Base-by-base conservation (phyloP, 78 protist species). In the Diacronema lutheri region DNA sequence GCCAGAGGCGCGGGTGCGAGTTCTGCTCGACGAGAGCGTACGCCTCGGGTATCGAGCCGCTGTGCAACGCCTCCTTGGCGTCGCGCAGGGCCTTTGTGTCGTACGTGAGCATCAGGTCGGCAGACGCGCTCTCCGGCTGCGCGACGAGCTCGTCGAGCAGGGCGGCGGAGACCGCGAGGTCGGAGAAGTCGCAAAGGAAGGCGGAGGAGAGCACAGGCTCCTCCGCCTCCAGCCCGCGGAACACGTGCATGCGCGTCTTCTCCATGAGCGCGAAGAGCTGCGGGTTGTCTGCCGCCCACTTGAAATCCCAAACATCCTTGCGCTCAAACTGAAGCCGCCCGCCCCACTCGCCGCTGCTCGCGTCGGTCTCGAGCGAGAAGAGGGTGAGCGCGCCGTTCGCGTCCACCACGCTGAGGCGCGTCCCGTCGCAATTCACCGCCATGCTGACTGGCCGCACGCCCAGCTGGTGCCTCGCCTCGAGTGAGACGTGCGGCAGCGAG, bases 1-100 rank as follows among this genome's bases (percentile, higher is more conserved):
- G 26, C 95, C 95, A 95, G 38, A 95, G 90, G 4, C 90, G 72
- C 62, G 94, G 94, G 89, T 95, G 95, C 6, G 96, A 88, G 76
- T 92, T 77, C 71, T 85, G 80, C 58, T 91, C 93, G 61, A 92
- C 40, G 82, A 84, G 92, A 35, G 0, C 1, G 83, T 26, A 60
- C 14, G 95, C 94, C 29, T 95, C 95, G 68, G 83, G 10, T 77
- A 94, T 20, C 37, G 40, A 57, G 41, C 60, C 61, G 19, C 19
- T 62, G 46, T 6, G 21, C 44, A 89, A 0, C 73, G 61, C 64
- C 44, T 88, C 88, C 19, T 46, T 61, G 40, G 72, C 25, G 16
- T 84, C 81, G 50, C 78, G 86, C 40, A 64, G 55, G 25, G 33
- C 23, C 23, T 44, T 61, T 1, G 82, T 55, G 58, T 77, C 66